Evolutionary conservation across 768 basidiomycete genomes (phyloP).

Genomic region (Astraeus odoratus): DNA sequence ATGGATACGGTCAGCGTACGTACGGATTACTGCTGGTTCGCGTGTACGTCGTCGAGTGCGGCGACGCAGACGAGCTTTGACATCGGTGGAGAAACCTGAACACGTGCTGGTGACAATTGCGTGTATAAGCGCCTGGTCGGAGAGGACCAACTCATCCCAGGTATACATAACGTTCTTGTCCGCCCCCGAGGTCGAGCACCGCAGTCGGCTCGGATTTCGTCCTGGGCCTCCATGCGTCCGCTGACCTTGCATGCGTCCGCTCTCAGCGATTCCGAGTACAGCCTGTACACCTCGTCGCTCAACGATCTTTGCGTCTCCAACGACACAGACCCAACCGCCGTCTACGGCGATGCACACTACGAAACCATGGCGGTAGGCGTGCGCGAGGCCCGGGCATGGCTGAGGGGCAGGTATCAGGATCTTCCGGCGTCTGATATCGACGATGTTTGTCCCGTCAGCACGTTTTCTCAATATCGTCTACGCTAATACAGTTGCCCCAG

Average conservation of each 20-base stretch:
- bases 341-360: conserved; percentile 42
- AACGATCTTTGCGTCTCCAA: conserved; percentile 40
- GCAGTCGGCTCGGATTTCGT: background rate
- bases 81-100: conserved; percentile 1
- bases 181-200: background rate
- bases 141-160: background rate
- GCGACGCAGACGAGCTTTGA: no score
- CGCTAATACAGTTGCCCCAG: conserved; percentile 28
- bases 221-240: conserved; percentile 41
- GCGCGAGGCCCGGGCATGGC: conserved; percentile 69
- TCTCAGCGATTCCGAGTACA: conserved; percentile 67
- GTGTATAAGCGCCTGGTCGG: background rate
- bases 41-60: no score
- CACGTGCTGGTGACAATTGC: background rate
- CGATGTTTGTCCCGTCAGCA: conserved; percentile 34
- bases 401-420: conserved; percentile 60
- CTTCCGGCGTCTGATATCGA: conserved; percentile 51
- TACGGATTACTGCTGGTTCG: no score
- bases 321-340: conserved; percentile 18
- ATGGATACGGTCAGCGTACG: background rate
- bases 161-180: background rate
- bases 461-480: conserved; percentile 1
- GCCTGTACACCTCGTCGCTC: conserved; percentile 56
- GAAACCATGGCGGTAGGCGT: conserved; percentile 48
- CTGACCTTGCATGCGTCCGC: conserved; percentile 69